Evolutionary conservation across 1,139 yeast genomes (phyloP), one percentile per base, ranked within the genome.

Genomic region (Taphrina populina): DNA sequence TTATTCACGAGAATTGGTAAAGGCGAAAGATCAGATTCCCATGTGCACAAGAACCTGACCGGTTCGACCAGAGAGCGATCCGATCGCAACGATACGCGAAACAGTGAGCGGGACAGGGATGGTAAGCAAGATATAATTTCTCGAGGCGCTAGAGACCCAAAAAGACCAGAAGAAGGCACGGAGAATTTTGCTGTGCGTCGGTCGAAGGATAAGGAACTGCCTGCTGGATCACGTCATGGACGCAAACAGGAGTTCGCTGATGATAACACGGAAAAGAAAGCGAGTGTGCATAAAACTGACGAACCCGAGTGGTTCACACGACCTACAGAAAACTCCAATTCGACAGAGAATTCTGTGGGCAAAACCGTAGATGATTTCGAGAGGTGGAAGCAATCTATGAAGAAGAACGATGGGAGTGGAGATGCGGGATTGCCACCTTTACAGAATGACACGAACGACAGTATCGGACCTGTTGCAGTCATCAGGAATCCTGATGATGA

Each of bases 281-380:
- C 30, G 30, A 7, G 30, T 8, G 30, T 7, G 10, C 36, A 6
- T 15, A 37, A 23, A 37, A 21, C 43, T n/a, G 24, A 6, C 5
- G 34, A 43, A n/a, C 47, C 47, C 15, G 47, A 43, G 27, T 43
- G 47, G 47, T 6, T 32, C 3, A 4, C 37, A 5, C 8, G 17
- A 11, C 29, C 29, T 10, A 6, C 15, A 11, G 47, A 43, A 13
- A 11, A 29, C 1, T 35, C 11, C 10, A 30, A 30, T 15, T 39
- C 37, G 10, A 24, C 13, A n/a, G 46, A 49, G 11, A 29, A 36
- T 13, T 26, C 53, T 10, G 37, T 37, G 7, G 46, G 46, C 15
- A 49, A 49, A 19, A 49, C 54, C 13, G 46, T 32, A 3, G 54
- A 49, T 40, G 54, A 49, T 15, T 49, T 49, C 27, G 54, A 49